Evolutionary conservation across 225 moss, liverwort and hornwort genomes (phyloP), one percentile per base, ranked within the genome.

Genomic region (Thuidium tamariscinum): DNA sequence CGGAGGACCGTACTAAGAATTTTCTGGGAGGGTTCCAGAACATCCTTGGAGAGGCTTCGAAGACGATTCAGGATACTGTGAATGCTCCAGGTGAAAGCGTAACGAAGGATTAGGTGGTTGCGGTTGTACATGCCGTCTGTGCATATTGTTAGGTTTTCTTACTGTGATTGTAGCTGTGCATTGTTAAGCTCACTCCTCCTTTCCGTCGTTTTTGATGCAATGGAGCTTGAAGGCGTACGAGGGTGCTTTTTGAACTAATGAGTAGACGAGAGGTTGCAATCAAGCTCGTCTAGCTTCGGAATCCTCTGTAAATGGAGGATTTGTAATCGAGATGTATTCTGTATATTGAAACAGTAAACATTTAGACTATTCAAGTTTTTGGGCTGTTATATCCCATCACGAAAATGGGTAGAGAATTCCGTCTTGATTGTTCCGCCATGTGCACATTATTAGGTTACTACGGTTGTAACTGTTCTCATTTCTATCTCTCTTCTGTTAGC

Each of bases 21-120:
- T 29, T 92, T 57, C 69, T 92, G 6, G 92, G 91, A 8, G 91
- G 84, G 7, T 72, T 92, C 30, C 90, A 91, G 79, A 83, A 89
- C 77, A 80, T 91, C 1, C 18, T 92, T 4, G 92, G 91, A 32
- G 92, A 92, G 62, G 92, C 84, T 37, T 92, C 92, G 0, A 86
- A 88, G 32, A 62, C 34, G 3, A 92, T 92, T 52, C 92, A 92
- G 81, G 92, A 92, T 32, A 71, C 86, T 3, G 92, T 92, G 18
- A 91, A 92, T 42, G 86, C 89, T 9, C 92, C 91, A 16, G 91
- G 91, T 11, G 92, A 91, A 55, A 64, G 21, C 12, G 22, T 84
- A 64, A 75, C 74, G 19, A 67, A 70, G 6, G 83, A 65, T 5
- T 91, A 91, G 76, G 27, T 4, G 59, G 13, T 14, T 4, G 4